Evolutionary conservation across 768 basidiomycete genomes (phyloP), one percentile per base, ranked within the genome.

Genomic region (Sporobolomyces pararoseus): DNA sequence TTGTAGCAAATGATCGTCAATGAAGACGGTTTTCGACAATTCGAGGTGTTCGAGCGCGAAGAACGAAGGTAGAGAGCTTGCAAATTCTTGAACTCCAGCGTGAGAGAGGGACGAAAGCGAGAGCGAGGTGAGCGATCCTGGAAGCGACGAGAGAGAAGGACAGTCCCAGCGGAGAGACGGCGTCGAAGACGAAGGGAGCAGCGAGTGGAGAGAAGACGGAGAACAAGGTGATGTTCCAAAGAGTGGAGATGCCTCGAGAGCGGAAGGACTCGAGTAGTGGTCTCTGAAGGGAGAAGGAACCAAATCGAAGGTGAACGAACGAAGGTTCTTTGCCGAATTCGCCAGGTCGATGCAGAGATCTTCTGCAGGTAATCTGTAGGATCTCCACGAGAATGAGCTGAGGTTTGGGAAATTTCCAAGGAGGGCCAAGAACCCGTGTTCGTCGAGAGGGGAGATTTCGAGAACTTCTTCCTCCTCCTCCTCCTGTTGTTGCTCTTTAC

Each of bases 301-400:
- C 13, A 71, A 10, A 32, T 71, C 69, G 55, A 71, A 50, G 16
- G 32, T n/a, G 46, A 63, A 68, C 7, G 7, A 7, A 10, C 12
- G 19, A n/a, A 73, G 54, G 23, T 21, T 12, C 39, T 52, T 51
- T 37, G 60, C 61, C 2, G 63, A 52, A 21, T 42, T 37, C 12
- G 67, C 63, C 46, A 73, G 66, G 27, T 67, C 67, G 44, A 51
- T 12, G 51, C 71, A 73, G 47, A 73, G 60, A 13, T 35, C 34
- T 7, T 44, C 60, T 12, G 67, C 67, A 12, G 71, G 71, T 2
- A 54, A 49, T 39, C 71, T 63, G 39, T 39, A 39, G 2, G 71
- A 57, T 19, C 16, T 21, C 66, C 67, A 73, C 16, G 64, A 34
- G 60, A 73, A 66, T 23, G 50, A 35, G 7, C 59, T 44, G 58